phyloP scores from a whole-genome alignment of 805 yeast species.

The Ogataea populi-albae region DNA sequence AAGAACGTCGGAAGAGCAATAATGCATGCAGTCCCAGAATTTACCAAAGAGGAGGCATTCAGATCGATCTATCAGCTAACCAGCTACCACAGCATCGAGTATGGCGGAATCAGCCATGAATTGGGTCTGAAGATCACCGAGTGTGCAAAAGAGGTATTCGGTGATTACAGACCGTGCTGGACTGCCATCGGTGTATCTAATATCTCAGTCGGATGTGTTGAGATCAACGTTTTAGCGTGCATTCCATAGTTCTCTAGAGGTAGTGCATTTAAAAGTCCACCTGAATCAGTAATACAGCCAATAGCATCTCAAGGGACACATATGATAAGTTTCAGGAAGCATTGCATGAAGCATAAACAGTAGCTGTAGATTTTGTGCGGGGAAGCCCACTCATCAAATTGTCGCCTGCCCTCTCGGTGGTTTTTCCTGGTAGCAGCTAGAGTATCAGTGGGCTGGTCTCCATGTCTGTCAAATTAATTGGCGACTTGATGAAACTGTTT shows the following conservation, averaged over 20 bases:
- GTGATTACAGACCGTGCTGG: constrained; percentile 14
- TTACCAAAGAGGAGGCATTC: constrained; percentile 12
- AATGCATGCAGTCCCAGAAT: constrained; percentile 13
- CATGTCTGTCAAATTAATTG: too few relatives aligned
- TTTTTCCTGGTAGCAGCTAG: too few relatives aligned
- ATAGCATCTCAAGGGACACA: too few relatives aligned
- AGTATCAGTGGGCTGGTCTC: too few relatives aligned
- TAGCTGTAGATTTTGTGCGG: too few relatives aligned
- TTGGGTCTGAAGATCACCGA: constrained; percentile 7
- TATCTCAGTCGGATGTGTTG: constrained; percentile 11
- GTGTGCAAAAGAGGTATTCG: constrained; percentile 8
- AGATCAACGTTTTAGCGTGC: constrained; percentile 11
- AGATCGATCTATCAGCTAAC: constrained; percentile 13
- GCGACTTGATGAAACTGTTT: too few relatives aligned
- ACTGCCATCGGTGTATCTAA: constrained; percentile 11
- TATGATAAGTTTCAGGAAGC: too few relatives aligned
- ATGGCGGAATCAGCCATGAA: constrained; percentile 14
- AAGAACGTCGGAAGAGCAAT: constrained; percentile 12
- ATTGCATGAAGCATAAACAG: too few relatives aligned
- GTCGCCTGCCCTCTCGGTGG: too few relatives aligned
- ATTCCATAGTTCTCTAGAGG: constrained; percentile 8
- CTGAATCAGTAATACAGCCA: too few relatives aligned
- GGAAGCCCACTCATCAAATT: too few relatives aligned
- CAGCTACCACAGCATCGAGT: constrained; percentile 10
- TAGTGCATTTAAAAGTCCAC: too few relatives aligned